Base-by-base conservation (phyloP, 768 basidiomycete species). In the Mycena vitilis region DNA sequence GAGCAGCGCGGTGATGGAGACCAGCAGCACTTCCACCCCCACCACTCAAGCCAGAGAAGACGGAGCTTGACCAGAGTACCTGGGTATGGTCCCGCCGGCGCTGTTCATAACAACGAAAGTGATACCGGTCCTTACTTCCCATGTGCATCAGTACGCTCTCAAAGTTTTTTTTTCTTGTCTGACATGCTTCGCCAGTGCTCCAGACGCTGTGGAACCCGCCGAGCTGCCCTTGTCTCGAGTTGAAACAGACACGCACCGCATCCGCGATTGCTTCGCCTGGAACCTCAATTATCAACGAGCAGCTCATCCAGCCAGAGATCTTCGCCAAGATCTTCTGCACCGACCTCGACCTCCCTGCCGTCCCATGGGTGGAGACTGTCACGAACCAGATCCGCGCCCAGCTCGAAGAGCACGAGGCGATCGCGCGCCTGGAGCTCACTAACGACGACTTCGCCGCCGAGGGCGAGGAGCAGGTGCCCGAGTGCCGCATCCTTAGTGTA, bases 241-340 rank as follows among this genome's bases (percentile, higher is more conserved):
- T 74, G 96, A 98, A 76, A 95, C 93, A 12, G 94, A 95, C 13
- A 92, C 92, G 0, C 94, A 94, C 75, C 85, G 96, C 74, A 89
- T 99, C 77, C 91, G 96, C 48, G 98, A 99, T 75, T 92, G 92
- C 75, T 99, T 99, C 78, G 88, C 95, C 13, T 99, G 98, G 98
- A 98, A 99, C 75, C 79, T 96, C 53, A n/a, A n/a, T n/a, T n/a
- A n/a, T n/a, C n/a, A 89, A 95, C 76, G 97, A 99, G 80, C 81
- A 84, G n/a, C 80, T 94, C 69, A 90, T 97, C 73, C 91, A 89
- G 30, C 96, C 97, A 0, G 91, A 94, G 63, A 82, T 83, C 1
- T 99, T 99, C 71, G 96, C 97, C 5, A 85, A 81, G 60, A 91
- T 90, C 36, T 96, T 99, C 78, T 97, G 95, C 77, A 82, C 86